Base-by-base conservation (phyloP, 345 rosid genomes). In the Adansonia digitata region DNA sequence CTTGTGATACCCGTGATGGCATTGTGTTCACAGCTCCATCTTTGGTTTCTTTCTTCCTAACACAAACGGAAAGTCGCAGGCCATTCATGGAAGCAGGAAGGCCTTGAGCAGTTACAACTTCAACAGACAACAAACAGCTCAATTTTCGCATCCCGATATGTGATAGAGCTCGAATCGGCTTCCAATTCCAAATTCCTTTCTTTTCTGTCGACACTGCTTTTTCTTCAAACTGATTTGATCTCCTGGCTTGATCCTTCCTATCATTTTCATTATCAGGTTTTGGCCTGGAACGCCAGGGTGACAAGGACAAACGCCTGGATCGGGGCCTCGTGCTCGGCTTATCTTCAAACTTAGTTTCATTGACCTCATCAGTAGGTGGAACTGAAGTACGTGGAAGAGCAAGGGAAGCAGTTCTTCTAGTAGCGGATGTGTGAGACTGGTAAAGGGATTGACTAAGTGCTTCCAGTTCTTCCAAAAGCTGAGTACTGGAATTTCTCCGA, bases 11-110 rank as follows among this genome's bases (percentile, higher is more conserved):
- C 55, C 99, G 69, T 9, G 97, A 89, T 0, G 99, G 99, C 98
- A 94, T 92, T 1, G 99, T 92, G 68, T 89, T 89, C 14, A 94
- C 98, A 0, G 94, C 94, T 0, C 97, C 91, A 0, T 92, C 97
- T 74, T 87, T 92, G 0, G 88, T 84, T 70, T 94, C 98, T 70
- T 92, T 91, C 89, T 91, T 94, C 74, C 96, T 77, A 12, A 92
- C 92, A 56, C 92, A 90, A 66, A 92, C 96, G 0, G 94, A 94
- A 26, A 94, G 94, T 5, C 99, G 89, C 45, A 94, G 87, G 2
- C 99, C 99, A 48, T 91, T 94, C 98, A 94, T 94, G 5, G 99
- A 90, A 27, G 93, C 85, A 0, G 98, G 93, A 39, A 94, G 88
- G 61, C 94, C 94, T 68, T 91, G 99, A 1, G 87, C 91, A 18